Evolutionary conservation across 306 rosid genomes (phyloP).

Genomic region (Citrullus mucosospermus): DNA sequence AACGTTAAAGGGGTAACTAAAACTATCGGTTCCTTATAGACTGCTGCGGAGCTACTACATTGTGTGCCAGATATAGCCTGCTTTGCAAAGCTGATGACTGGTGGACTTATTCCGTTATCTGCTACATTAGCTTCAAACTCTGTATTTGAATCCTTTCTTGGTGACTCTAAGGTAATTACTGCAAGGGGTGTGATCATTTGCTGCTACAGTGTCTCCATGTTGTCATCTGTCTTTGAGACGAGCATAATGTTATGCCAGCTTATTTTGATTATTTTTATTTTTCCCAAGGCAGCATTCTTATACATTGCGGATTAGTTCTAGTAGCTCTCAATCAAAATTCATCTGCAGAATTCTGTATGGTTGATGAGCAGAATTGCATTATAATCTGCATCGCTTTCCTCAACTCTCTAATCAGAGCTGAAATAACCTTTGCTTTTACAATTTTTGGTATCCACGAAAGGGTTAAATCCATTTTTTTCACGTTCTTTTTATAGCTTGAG

Average conservation of each 20-base stretch:
- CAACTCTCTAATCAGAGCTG: neutral
- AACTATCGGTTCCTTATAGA: constrained; percentile 26
- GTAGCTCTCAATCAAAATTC: neutral
- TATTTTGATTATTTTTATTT: neutral
- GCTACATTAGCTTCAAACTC: constrained; percentile 70
- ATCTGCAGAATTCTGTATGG: neutral
- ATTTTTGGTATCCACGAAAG: constrained; percentile 12
- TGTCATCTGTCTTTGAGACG: neutral
- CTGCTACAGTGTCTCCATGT: neutral
- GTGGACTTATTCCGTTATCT: constrained; percentile 78
- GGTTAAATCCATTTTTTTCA: constrained; percentile 9
- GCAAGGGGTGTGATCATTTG: neutral
- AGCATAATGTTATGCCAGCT: neutral
- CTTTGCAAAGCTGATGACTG: constrained; percentile 85
- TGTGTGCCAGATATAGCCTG: constrained; percentile 93
- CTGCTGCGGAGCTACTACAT: constrained; percentile 59
- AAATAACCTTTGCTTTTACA: constrained; percentile 5
- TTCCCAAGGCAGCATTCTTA: neutral
- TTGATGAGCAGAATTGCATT: neutral
- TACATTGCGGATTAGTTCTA: neutral
- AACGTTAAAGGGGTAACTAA: neutral
- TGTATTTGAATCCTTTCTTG: constrained; percentile 77
- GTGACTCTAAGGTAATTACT: constrained; percentile 68
- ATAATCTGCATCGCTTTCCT: constrained; percentile 7
- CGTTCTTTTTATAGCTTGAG: constrained; percentile 43